phyloP scores from a whole-genome alignment of 2,329 filamentous ascomycete species.

The Exophiala sp. region DNA sequence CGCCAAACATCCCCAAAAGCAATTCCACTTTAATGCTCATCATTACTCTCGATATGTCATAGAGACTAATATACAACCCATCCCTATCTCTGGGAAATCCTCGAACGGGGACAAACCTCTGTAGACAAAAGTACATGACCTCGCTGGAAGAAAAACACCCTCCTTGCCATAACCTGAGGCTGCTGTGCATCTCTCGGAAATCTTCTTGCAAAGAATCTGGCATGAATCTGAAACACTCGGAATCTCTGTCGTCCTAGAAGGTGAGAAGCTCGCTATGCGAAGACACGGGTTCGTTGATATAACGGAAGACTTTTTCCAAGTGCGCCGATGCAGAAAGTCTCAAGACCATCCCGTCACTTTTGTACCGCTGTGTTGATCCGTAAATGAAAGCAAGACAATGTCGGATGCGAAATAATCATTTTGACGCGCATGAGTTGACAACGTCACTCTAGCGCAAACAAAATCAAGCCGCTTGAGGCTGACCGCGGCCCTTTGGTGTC shows the following conservation, averaged over 20 bases:
- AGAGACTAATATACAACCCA: slow-evolving; percentile 22
- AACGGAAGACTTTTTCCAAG: slow-evolving; percentile 26
- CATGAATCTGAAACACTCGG: slow-evolving; percentile 11
- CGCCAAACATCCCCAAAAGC: background rate
- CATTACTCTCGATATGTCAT: slow-evolving; percentile 11
- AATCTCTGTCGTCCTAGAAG: slow-evolving; percentile 15
- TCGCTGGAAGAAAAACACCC: slow-evolving; percentile 79
- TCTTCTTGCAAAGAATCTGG: slow-evolving; percentile 1
- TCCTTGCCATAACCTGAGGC: slow-evolving; percentile 7
- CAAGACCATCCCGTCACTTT: slow-evolving; percentile 15
- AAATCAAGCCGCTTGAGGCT: slow-evolving; percentile 43
- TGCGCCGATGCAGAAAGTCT: slow-evolving; percentile 21
- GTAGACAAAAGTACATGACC: slow-evolving; percentile 83
- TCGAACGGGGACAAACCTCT: slow-evolving; percentile 1
- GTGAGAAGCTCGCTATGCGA: slow-evolving; percentile 25
- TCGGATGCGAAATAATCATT: background rate
- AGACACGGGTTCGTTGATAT: slow-evolving; percentile 8
- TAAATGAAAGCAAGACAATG: slow-evolving; percentile 10
- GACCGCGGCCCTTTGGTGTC: slow-evolving; percentile 44
- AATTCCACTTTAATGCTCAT: slow-evolving; percentile 1
- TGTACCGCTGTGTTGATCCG: slow-evolving; percentile 13
- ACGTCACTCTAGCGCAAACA: background rate
- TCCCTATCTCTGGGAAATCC: slow-evolving; percentile 4
- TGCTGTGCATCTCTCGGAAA: slow-evolving; percentile 8
- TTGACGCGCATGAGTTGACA: no score